A percentile compares a stretch with the other conserved stretches of the same genome.
Evolutionary conservation across 441 rosid genomes (phyloP).

Genomic region (Geranium incanum): DNA sequence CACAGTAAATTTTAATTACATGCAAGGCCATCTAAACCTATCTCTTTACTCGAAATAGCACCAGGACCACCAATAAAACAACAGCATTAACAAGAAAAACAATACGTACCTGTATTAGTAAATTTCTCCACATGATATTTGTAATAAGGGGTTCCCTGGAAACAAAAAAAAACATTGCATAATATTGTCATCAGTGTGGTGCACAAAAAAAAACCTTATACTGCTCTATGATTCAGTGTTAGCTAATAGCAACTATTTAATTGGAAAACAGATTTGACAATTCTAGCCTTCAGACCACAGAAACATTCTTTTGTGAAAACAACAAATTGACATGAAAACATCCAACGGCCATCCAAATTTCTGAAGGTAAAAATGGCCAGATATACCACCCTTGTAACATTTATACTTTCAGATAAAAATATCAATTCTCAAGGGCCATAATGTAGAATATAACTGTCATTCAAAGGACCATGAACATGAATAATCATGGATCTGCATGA

Average conservation of each 20-base stretch:
- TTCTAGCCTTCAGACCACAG: neutral
- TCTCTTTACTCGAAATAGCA: neutral
- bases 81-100: too few species aligned
- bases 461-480: conserved; percentile 6
- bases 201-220: neutral
- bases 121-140: conserved; percentile 97
- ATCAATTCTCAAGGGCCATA: too few species aligned
- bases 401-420: too few species aligned
- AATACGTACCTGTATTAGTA: conserved; percentile 62
- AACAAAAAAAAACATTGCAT: neutral
- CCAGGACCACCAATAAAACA: too few species aligned
- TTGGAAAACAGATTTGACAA: conserved; percentile 1
- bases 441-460: neutral
- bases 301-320: neutral
- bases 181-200: conserved; percentile 4
- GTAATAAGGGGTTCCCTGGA: conserved; percentile 88
- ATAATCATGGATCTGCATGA: neutral
- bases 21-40: neutral
- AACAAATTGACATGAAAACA: neutral
- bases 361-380: neutral
- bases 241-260: neutral
- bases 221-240: neutral
- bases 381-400: too few species aligned
- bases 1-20: neutral
- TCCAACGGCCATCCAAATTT: neutral